Evolutionary conservation across 2,329 filamentous ascomycete species (phyloP).

Genomic region (Botryotinia calthae): DNA sequence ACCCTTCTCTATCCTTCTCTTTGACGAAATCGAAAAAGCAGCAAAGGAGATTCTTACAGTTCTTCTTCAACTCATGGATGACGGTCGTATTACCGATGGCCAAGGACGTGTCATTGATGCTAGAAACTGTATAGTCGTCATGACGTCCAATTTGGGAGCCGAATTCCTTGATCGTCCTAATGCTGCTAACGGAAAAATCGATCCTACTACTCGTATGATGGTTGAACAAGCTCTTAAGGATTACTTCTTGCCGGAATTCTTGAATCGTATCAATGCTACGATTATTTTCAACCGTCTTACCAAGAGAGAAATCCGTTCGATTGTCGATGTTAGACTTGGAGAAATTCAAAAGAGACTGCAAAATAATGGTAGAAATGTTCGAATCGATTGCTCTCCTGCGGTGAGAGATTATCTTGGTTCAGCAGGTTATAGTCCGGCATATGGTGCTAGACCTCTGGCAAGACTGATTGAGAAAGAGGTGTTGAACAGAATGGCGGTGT

Average conservation of each 20-base stretch:
- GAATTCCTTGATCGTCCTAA: constrained; percentile 84
- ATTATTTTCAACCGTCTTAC: constrained; percentile 99
- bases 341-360: constrained; percentile 93
- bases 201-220: constrained; percentile 78
- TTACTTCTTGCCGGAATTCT: constrained; percentile 97
- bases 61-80: constrained; percentile 98
- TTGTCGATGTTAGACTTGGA: constrained; percentile 82
- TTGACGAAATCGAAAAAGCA: constrained; percentile 98
- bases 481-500: constrained; percentile 85
- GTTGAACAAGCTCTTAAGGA: constrained; percentile 88
- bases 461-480: constrained; percentile 97
- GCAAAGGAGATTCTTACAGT: constrained; percentile 97
- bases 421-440: constrained; percentile 91
- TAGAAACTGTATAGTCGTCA: constrained; percentile 97
- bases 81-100: constrained; percentile 96
- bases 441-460: constrained; percentile 84
- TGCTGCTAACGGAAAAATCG: constrained; percentile 78
- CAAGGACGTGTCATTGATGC: constrained; percentile 94
- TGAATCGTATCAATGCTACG: constrained; percentile 93
- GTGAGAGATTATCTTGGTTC: constrained; percentile 91
- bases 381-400: constrained; percentile 76
- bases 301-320: constrained; percentile 84
- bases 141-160: constrained; percentile 96
- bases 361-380: constrained; percentile 79
- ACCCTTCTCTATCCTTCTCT: constrained; percentile 95